These are phyloP conservation scores for Pistacia vera DNA, from an alignment of 345 rosid species.

Conservation along the genomic window DNA sequence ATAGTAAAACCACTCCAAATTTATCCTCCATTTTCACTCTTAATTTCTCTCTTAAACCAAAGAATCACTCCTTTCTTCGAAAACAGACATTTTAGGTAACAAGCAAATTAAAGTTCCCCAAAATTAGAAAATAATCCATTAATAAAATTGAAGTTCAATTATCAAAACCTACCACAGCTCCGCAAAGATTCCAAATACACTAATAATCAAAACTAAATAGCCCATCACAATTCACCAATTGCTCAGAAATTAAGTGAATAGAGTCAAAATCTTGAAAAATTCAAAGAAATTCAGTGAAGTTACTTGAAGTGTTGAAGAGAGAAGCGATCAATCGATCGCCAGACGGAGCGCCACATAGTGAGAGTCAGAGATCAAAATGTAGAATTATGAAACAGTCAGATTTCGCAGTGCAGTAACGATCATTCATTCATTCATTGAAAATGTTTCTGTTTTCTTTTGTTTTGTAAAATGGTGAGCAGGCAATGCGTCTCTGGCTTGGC, in stretches of 20 bases:
- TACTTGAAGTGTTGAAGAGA: conserved; percentile 65
- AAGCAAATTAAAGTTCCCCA: too few species aligned
- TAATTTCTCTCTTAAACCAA: too few species aligned
- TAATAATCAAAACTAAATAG: not conserved
- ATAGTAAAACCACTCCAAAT: not conserved
- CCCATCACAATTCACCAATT: not conserved
- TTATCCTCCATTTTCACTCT: too few species aligned
- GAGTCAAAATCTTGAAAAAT: not conserved
- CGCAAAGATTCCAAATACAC: not conserved
- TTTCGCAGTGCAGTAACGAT: not conserved
- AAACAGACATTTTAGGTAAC: not conserved
- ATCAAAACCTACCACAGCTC: conserved; percentile 1
- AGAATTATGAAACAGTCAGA: not conserved
- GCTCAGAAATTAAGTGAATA: not conserved
- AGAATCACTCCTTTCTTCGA: not conserved
- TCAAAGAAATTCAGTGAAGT: conserved; percentile 4
- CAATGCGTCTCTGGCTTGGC: conserved; percentile 23
- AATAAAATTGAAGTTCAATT: not conserved
- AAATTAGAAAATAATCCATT: not conserved
- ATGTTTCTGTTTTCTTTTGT: not conserved
- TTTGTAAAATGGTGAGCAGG: conserved; percentile 10
- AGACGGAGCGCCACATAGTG: conserved; percentile 53
- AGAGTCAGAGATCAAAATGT: conserved; percentile 1
- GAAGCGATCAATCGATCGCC: conserved; percentile 72
- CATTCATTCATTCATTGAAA: not conserved